Percentiles rank a stretch among this genome's conserved stretches.
phyloP scores from a whole-genome alignment of 371 early-diverging fungal genomes.

The Amoeboaphelidium protococcarum region DNA sequence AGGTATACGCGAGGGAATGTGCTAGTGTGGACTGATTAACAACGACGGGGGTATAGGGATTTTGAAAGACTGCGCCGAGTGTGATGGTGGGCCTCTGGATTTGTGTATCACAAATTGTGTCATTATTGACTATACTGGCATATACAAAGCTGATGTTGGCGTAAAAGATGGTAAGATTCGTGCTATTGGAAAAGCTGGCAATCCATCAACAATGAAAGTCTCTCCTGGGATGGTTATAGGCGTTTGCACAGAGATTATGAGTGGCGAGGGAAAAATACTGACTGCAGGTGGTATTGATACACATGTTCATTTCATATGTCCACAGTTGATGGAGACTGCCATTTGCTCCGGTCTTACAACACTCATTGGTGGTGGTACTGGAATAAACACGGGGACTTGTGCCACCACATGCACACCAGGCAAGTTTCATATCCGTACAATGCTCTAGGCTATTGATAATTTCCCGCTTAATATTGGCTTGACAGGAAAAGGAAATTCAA shows the following conservation, averaged over 20 bases:
- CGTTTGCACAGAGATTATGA: conserved; percentile 58
- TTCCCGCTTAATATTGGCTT: conserved; percentile 69
- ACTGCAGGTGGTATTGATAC: conserved; percentile 41
- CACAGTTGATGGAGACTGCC: conserved; percentile 50
- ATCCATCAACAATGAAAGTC: conserved; percentile 82
- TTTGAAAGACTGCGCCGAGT: too few species aligned
- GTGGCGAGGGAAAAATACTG: conserved; percentile 65
- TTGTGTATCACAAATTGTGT: conserved; percentile 73
- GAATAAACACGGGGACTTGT: conserved; percentile 74
- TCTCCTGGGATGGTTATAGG: conserved; percentile 65
- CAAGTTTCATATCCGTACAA: conserved; percentile 38
- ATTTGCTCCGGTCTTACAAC: conserved; percentile 63
- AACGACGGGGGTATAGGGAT: too few species aligned
- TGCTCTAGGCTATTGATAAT: conserved; percentile 61
- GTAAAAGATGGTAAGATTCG: conserved; percentile 49
- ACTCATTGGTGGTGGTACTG: conserved; percentile 77
- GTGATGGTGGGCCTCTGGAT: too few species aligned
- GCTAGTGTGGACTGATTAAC: too few species aligned
- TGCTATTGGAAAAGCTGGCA: conserved; percentile 86
- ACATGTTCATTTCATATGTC: conserved; percentile 77
- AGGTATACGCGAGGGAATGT: conserved; percentile 1
- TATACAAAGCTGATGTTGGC: conserved; percentile 86
- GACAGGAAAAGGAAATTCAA: conserved; percentile 74
- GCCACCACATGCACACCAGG: conserved; percentile 85
- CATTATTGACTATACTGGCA: conserved; percentile 73